Percentiles rank a stretch among this genome's conserved stretches.
These are phyloP conservation scores for Diplodia mutila DNA, from an alignment of 2,329 filamentous ascomycete species.

Conservation along the genomic window DNA sequence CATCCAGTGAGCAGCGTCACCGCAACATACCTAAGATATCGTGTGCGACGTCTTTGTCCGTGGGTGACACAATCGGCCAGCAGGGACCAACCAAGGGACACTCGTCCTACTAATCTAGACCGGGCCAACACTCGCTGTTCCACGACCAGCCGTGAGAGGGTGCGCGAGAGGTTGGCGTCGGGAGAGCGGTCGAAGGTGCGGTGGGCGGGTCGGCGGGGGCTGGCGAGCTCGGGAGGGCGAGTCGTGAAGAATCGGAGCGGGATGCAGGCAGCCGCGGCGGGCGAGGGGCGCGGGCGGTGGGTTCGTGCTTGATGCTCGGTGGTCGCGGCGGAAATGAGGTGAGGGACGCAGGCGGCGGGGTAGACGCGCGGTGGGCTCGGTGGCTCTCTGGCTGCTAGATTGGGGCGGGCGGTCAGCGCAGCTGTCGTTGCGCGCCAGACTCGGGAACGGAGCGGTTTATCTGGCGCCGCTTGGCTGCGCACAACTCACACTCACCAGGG, in stretches of 20 bases:
- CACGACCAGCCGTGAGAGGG: constrained; percentile 20
- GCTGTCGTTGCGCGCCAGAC: background rate
- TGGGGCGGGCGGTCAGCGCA: constrained; percentile 17
- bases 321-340: constrained; percentile 23
- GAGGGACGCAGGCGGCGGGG: constrained; percentile 19
- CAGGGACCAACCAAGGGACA: constrained; percentile 16
- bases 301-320: constrained; percentile 8
- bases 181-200: background rate
- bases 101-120: constrained; percentile 16
- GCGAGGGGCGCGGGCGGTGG: constrained; percentile 13
- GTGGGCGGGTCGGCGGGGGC: background rate
- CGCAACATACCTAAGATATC: constrained; percentile 26
- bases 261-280: constrained; percentile 9
- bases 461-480: background rate
- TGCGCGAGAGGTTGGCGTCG: background rate
- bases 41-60: constrained; percentile 25
- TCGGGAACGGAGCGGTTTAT: constrained; percentile 2
- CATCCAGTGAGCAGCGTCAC: constrained; percentile 24
- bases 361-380: constrained; percentile 18
- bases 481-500: constrained; percentile 18
- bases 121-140: constrained; percentile 19
- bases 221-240: background rate
- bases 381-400: constrained; percentile 11
- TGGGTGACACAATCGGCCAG: constrained; percentile 25
- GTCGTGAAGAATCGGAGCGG: constrained; percentile 8